A percentile compares a stretch with the other conserved stretches of the same genome.
Evolutionary conservation across 345 rosid species (phyloP).

Genomic region (Melaleuca quinquenervia): DNA sequence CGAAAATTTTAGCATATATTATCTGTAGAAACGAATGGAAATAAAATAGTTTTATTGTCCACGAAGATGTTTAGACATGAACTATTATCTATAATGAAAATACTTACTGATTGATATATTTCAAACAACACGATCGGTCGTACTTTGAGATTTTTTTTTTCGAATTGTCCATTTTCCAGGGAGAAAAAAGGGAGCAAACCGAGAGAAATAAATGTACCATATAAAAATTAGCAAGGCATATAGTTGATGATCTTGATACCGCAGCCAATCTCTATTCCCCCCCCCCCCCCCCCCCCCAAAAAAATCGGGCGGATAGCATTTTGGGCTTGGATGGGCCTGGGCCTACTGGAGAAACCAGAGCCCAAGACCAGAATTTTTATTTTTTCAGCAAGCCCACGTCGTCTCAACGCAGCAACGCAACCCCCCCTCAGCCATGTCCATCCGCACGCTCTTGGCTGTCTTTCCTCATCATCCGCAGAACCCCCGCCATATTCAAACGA

Average conservation of each 20-base stretch:
- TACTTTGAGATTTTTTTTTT: accelerated
- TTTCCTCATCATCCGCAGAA: neutral
- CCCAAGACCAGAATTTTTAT: neutral
- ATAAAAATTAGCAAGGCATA: neutral
- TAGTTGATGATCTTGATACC: accelerated
- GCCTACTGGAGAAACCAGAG: neutral
- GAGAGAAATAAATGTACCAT: neutral
- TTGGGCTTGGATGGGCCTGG: neutral
- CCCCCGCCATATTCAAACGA: neutral
- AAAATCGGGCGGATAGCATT: neutral
- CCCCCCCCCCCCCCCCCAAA: too few relatives aligned
- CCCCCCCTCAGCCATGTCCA: accelerated
- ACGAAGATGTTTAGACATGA: too few relatives aligned
- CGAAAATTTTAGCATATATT: too few relatives aligned
- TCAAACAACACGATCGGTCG: too few relatives aligned
- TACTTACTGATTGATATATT: too few relatives aligned
- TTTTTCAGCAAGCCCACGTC: neutral
- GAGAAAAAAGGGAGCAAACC: too few relatives aligned
- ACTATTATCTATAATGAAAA: too few relatives aligned
- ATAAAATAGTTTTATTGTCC: too few relatives aligned
- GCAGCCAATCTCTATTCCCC: neutral
- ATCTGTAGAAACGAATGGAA: too few relatives aligned
- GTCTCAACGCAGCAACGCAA: neutral
- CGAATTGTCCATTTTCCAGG: accelerated
- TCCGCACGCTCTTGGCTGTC: neutral